Evolutionary conservation across 352 stramenopile genomes (phyloP).

Genomic region (Globisporangium viniferum): DNA sequence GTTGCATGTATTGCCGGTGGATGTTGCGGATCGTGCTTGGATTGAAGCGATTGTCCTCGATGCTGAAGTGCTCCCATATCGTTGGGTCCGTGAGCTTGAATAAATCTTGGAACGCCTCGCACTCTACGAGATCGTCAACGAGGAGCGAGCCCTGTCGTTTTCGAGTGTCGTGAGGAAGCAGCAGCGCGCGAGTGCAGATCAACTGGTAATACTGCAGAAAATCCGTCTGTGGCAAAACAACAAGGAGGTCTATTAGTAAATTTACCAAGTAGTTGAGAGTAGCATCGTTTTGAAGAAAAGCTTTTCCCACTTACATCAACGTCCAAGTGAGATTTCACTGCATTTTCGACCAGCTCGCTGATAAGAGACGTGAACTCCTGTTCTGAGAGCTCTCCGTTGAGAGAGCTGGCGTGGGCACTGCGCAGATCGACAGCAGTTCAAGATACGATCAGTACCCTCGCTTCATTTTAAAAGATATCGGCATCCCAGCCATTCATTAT

Average conservation of each 20-base stretch:
- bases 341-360: constrained; percentile 20
- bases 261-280: no score
- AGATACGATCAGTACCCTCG: not conserved
- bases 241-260: not conserved
- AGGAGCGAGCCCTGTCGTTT: constrained; percentile 23
- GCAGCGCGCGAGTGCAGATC: constrained; percentile 50
- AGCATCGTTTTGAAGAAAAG: no score
- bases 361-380: constrained; percentile 29
- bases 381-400: constrained; percentile 23
- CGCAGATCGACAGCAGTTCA: constrained; percentile 4
- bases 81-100: constrained; percentile 34
- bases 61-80: constrained; percentile 29
- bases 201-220: constrained; percentile 60
- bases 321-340: constrained; percentile 20
- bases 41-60: constrained; percentile 30
- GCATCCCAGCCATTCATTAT: not conserved
- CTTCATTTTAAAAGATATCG: not conserved
- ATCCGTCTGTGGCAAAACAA: constrained; percentile 19
- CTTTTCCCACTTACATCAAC: constrained; percentile 31
- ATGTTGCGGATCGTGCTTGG: constrained; percentile 33
- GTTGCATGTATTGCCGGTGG: constrained; percentile 57
- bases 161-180: constrained; percentile 46
- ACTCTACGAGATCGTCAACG: constrained; percentile 37
- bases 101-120: constrained; percentile 36
- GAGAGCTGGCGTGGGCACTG: constrained; percentile 11